Base-by-base conservation (phyloP, 495 filamentous ascomycete genomes). In the Pyrenula aspistea region DNA sequence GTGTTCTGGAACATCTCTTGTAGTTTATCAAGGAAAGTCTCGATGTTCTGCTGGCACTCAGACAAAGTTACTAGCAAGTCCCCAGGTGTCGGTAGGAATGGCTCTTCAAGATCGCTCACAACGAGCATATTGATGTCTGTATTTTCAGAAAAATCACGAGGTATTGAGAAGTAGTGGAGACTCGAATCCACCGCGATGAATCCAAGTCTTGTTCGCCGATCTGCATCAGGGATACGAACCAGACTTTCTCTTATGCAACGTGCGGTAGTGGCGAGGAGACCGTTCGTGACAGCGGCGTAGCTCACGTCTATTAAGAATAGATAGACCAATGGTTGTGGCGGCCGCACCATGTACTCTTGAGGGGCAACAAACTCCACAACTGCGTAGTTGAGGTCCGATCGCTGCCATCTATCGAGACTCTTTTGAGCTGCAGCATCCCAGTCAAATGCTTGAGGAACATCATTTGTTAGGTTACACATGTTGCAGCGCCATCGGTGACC, bases 291-390 rank as follows among this genome's bases (percentile, higher is more conserved):
- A 22, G 93, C 83, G 10, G 89, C 82, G 61, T 91, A 94, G 76
- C 91, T 96, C 58, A 97, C 94, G 65, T 98, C 93, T 65, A 98
- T 88, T 57, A 97, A 75, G 80, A 98, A 98, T 15, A 96, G 81
- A 62, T 98, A 98, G n/a, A 96, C 92, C 11, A 98, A 77, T 19
- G 93, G 94, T 66, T 98, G 93, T 1, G 93, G 93, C 55, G 93
- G 91, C 21, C 93, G 86, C 25, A 98, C 94, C 93, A 98, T 98
- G 67, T 98, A 98, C 73, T 98, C 93, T 71, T 97, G 94, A 12
- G 93, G 93, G 4, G 93, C 93, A 58, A 98, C 86, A 63, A 97
- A 98, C 67, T 98, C 93, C 20, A 95, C 90, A 23, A 97, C 91
- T 52, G 89, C 79, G 64, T 96, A 84, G 71, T 97, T 98, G 54